phyloP scores from a whole-genome alignment of 2,329 filamentous ascomycete genomes.

The Fusarium udum region DNA sequence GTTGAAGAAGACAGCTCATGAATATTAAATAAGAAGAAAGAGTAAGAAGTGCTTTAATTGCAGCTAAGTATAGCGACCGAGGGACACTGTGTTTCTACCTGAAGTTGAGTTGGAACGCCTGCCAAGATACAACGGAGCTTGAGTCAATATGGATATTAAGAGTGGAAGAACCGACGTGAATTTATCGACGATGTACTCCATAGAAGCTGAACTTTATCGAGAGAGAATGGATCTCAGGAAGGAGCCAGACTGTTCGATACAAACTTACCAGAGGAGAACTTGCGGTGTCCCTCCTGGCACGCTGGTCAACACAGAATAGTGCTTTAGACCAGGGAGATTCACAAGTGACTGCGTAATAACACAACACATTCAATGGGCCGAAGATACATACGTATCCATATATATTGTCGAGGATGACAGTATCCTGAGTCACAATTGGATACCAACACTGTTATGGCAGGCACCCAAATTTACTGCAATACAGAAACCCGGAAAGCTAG shows the following conservation, averaged over 20 bases:
- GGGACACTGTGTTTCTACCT: background rate
- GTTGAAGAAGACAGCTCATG: background rate
- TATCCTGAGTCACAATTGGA: background rate
- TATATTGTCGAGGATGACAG: background rate
- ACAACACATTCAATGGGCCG: background rate
- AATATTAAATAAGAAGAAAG: background rate
- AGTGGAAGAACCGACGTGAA: background rate
- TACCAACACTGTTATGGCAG: background rate
- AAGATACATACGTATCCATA: background rate
- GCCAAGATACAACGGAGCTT: background rate
- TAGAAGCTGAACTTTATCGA: background rate
- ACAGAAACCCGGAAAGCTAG: background rate
- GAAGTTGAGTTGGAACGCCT: background rate
- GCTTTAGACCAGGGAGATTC: background rate
- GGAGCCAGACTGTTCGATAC: background rate
- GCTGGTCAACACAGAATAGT: background rate
- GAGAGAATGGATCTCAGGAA: background rate
- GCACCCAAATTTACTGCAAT: background rate
- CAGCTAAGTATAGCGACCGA: background rate
- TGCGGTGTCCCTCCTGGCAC: background rate
- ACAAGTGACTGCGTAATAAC: background rate
- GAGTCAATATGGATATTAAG: background rate
- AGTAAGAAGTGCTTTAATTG: background rate
- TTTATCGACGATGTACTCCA: background rate
- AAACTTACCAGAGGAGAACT: background rate